A percentile compares a stretch with the other conserved stretches of the same genome.
These are phyloP conservation scores for Pugionium cornutum DNA, from an alignment of 345 rosid genomes.

Conservation along the genomic window DNA sequence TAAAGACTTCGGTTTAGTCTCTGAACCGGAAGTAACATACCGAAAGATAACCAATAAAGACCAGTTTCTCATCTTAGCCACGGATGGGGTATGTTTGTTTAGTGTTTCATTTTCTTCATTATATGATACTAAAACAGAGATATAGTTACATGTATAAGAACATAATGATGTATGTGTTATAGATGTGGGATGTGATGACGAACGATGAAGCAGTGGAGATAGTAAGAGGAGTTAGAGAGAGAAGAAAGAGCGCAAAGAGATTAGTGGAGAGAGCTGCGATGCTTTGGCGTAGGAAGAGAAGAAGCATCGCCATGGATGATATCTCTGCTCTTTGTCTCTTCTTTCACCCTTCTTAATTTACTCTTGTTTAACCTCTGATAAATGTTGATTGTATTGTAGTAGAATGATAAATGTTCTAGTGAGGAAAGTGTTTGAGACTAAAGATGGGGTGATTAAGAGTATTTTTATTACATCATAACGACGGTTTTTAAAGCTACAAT, in stretches of 20 bases:
- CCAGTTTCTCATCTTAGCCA: slow-evolving; percentile 74
- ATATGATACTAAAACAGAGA: too few species aligned
- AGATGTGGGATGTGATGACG: slow-evolving; percentile 89
- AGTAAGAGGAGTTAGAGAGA: slow-evolving; percentile 51
- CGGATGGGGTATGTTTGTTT: slow-evolving; percentile 69
- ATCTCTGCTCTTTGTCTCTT: slow-evolving; percentile 84
- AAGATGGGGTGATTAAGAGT: slow-evolving; percentile 45
- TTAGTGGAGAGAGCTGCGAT: slow-evolving; percentile 64
- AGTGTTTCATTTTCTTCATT: too few species aligned
- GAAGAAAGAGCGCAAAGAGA: slow-evolving; percentile 64
- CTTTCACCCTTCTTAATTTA: slow-evolving; percentile 43
- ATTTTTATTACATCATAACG: too few species aligned
- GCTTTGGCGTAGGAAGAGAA: slow-evolving; percentile 72
- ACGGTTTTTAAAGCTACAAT: slow-evolving; percentile 5
- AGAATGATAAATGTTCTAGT: too few species aligned
- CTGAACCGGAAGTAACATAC: slow-evolving; percentile 67
- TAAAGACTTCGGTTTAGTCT: slow-evolving; percentile 82
- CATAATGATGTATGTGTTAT: slow-evolving; percentile 1
- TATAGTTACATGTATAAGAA: too few species aligned
- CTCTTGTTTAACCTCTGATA: slow-evolving; percentile 15
- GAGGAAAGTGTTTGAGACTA: slow-evolving; percentile 17
- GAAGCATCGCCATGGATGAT: slow-evolving; percentile 75
- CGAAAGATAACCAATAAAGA: slow-evolving; percentile 59
- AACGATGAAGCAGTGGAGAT: slow-evolving; percentile 78
- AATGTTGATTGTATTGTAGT: too few species aligned